phyloP scores from a whole-genome alignment of 768 basidiomycete genomes.

The Tephrocybe sp. region DNA sequence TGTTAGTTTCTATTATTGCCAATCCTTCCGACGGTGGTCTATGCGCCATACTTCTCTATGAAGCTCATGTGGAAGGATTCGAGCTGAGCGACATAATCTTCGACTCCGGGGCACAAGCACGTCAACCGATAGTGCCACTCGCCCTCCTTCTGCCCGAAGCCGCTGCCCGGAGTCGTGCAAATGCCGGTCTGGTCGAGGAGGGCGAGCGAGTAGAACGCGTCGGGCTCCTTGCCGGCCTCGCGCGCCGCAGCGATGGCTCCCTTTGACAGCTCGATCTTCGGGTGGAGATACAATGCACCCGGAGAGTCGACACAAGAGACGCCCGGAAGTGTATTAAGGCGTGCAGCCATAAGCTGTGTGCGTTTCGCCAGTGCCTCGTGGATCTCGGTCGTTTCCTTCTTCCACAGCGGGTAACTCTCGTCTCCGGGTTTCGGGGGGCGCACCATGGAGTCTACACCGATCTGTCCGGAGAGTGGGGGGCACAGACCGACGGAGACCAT shows the following conservation, averaged over 20 bases:
- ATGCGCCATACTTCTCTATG: slow-evolving; percentile 24
- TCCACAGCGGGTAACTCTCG: slow-evolving; percentile 76
- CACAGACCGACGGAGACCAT: slow-evolving; percentile 91
- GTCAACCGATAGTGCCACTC: slow-evolving; percentile 92
- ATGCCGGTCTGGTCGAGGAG: slow-evolving; percentile 90
- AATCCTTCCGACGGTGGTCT: not conserved
- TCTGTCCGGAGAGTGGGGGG: slow-evolving; percentile 87
- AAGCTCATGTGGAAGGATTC: slow-evolving; percentile 47
- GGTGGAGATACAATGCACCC: slow-evolving; percentile 94
- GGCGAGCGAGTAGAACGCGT: slow-evolving; percentile 84
- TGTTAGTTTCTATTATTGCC: not conserved
- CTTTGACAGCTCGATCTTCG: slow-evolving; percentile 71
- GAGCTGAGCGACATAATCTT: slow-evolving; percentile 85
- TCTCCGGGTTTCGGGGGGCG: slow-evolving; percentile 80
- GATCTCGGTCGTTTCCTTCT: slow-evolving; percentile 79
- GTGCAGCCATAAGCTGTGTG: slow-evolving; percentile 68
- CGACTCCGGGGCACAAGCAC: slow-evolving; percentile 91
- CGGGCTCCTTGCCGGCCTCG: slow-evolving; percentile 74
- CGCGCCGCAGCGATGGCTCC: slow-evolving; percentile 75
- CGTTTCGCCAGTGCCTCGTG: slow-evolving; percentile 73
- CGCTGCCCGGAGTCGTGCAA: slow-evolving; percentile 90
- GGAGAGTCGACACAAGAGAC: slow-evolving; percentile 88
- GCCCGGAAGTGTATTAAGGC: slow-evolving; percentile 84
- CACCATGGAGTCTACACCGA: slow-evolving; percentile 94
- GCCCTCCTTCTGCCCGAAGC: slow-evolving; percentile 91